phyloP scores from a whole-genome alignment of 78 protist species.

The Bigelowiella natans region DNA sequence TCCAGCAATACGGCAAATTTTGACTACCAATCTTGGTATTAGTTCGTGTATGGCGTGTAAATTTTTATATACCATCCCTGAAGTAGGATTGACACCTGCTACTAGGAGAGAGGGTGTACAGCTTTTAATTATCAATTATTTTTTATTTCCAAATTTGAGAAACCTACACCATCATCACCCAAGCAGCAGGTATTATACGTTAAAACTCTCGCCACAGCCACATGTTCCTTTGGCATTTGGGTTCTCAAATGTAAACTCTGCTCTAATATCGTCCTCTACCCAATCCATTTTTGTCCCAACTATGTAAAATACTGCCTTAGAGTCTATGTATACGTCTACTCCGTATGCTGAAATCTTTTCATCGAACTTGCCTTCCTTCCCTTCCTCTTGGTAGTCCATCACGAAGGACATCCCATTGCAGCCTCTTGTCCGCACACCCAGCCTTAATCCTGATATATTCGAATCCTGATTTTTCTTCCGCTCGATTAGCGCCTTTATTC shows the following conservation, averaged over 20 bases:
- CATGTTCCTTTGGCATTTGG: conserved; percentile 81
- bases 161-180: conserved; percentile 62
- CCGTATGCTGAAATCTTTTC: conserved; percentile 52
- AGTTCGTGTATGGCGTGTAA: no score
- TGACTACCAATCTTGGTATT: no score
- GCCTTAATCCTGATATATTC: not conserved
- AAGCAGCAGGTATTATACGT: conserved; percentile 50
- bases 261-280: conserved; percentile 50
- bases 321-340: conserved; percentile 59
- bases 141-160: no score
- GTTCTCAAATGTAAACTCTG: conserved; percentile 70
- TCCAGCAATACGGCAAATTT: no score
- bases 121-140: no score
- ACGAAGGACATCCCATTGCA: conserved; percentile 78
- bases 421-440: conserved; percentile 11
- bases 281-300: conserved; percentile 79
- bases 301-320: conserved; percentile 66
- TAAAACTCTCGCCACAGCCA: conserved; percentile 81
- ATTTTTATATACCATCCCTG: no score
- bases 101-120: no score
- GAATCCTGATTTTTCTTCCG: not conserved
- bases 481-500: not conserved
- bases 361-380: conserved; percentile 42
- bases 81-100: no score
- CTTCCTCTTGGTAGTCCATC: conserved; percentile 59